Percentiles rank a stretch among this genome's conserved stretches.
phyloP scores from a whole-genome alignment of 768 basidiomycete genomes.

The Tulasnella sp. region DNA sequence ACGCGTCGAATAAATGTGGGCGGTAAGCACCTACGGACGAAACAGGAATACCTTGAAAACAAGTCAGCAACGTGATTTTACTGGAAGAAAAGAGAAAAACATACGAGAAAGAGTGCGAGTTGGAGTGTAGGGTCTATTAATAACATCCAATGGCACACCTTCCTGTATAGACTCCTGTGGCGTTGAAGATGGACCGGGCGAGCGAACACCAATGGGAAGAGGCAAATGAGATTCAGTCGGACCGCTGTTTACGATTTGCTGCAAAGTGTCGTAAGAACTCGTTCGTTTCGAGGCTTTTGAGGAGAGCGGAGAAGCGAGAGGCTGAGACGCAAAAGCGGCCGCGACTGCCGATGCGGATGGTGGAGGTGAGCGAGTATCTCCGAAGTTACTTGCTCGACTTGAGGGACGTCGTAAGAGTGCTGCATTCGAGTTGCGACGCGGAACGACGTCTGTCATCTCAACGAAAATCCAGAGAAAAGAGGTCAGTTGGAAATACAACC shows the following conservation, averaged over 20 bases:
- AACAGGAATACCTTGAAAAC: slow-evolving; percentile 51
- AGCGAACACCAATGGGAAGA: slow-evolving; percentile 1
- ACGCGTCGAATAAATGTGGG: slow-evolving; percentile 10
- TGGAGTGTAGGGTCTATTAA: slow-evolving; percentile 53
- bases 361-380: background rate
- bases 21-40: slow-evolving; percentile 58
- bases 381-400: background rate
- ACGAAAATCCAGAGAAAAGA: too few relatives aligned
- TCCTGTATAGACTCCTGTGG: slow-evolving; percentile 38
- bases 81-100: slow-evolving; percentile 26
- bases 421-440: background rate
- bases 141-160: slow-evolving; percentile 54
- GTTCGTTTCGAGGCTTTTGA: slow-evolving; percentile 1
- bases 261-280: slow-evolving; percentile 9
- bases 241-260: slow-evolving; percentile 3
- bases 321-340: background rate
- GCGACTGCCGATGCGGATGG: background rate
- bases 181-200: background rate
- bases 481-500: too few relatives aligned
- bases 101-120: slow-evolving; percentile 67
- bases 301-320: background rate
- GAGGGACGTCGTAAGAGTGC: background rate
- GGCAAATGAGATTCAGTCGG: slow-evolving; percentile 2
- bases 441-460: too few relatives aligned
- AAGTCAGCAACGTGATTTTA: background rate